These are phyloP conservation scores for Rhizophagus clarus DNA, from an alignment of 192 early-diverging fungal genomes.

Conservation along the genomic window DNA sequence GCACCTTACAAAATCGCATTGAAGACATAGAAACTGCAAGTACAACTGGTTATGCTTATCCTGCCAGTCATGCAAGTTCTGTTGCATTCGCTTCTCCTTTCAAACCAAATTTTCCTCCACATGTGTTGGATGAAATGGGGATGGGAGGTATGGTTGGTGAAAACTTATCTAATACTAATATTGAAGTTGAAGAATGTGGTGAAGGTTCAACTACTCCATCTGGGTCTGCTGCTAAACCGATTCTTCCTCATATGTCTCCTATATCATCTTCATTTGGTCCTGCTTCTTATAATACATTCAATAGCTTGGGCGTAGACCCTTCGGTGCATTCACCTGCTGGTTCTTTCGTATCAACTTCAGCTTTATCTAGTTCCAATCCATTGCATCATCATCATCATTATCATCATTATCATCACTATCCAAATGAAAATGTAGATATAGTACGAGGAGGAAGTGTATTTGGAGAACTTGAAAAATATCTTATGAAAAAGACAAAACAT, in stretches of 20 bases:
- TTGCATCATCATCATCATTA: constrained; percentile 31
- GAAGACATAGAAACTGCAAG: constrained; percentile 45
- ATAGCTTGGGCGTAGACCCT: constrained; percentile 29
- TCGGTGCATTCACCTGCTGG: constrained; percentile 26
- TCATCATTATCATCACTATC: constrained; percentile 32
- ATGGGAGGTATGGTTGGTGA: background rate
- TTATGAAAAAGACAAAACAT: constrained; percentile 18
- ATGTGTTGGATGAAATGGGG: constrained; percentile 11
- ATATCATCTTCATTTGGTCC: constrained; percentile 28
- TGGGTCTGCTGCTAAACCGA: background rate
- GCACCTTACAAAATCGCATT: constrained; percentile 44
- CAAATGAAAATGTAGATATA: constrained; percentile 21
- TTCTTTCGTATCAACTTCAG: constrained; percentile 14
- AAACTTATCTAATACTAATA: background rate
- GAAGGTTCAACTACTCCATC: background rate
- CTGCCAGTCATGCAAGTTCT: constrained; percentile 3
- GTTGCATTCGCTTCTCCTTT: background rate
- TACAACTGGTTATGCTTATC: constrained; percentile 8
- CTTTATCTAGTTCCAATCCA: constrained; percentile 32
- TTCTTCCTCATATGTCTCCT: constrained; percentile 19
- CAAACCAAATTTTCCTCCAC: constrained; percentile 8
- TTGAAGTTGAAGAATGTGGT: constrained; percentile 3
- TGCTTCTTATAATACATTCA: constrained; percentile 26
- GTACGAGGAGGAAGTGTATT: constrained; percentile 25
- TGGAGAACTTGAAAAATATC: constrained; percentile 31